These are phyloP conservation scores for Colletotrichum sojae DNA, from an alignment of 2,329 filamentous ascomycete species.

Conservation along the genomic window DNA sequence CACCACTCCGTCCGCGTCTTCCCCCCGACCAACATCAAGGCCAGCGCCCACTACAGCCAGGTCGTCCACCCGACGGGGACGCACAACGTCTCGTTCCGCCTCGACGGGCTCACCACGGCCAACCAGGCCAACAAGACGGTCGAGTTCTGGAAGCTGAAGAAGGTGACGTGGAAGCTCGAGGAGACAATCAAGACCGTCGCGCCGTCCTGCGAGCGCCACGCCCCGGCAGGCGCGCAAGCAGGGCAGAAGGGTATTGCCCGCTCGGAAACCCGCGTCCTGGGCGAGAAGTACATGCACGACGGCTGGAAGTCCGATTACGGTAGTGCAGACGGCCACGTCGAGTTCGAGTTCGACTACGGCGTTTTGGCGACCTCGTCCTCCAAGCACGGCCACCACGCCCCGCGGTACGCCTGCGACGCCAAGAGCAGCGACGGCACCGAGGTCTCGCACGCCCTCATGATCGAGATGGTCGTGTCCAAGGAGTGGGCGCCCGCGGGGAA, in stretches of 20 bases:
- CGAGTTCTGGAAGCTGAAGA: constrained; percentile 88
- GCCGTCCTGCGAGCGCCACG: constrained; percentile 84
- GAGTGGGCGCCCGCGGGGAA: constrained; percentile 85
- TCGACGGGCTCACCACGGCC: constrained; percentile 85
- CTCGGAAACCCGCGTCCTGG: constrained; percentile 82
- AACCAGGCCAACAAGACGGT: constrained; percentile 80
- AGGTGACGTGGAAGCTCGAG: constrained; percentile 93
- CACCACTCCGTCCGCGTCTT: constrained; percentile 95
- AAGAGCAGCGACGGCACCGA: constrained; percentile 81
- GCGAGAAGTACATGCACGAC: constrained; percentile 83
- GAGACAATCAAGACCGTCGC: constrained; percentile 86
- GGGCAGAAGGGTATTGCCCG: constrained; percentile 77
- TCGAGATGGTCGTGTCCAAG: constrained; percentile 95
- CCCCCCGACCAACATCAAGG: constrained; percentile 93
- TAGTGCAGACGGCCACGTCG: constrained; percentile 71
- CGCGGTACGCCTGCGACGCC: constrained; percentile 82
- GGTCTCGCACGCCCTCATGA: constrained; percentile 86
- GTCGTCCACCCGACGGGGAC: constrained; percentile 89
- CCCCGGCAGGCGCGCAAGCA: constrained; percentile 61
- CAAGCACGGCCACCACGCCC: constrained; percentile 62
- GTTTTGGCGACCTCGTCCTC: constrained; percentile 46
- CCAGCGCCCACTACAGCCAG: constrained; percentile 84
- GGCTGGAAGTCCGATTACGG: constrained; percentile 88
- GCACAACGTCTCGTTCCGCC: constrained; percentile 83
- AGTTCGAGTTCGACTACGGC: constrained; percentile 86